Base-by-base conservation (phyloP, 495 filamentous ascomycete genomes). In the Lepidopterella palustris region DNA sequence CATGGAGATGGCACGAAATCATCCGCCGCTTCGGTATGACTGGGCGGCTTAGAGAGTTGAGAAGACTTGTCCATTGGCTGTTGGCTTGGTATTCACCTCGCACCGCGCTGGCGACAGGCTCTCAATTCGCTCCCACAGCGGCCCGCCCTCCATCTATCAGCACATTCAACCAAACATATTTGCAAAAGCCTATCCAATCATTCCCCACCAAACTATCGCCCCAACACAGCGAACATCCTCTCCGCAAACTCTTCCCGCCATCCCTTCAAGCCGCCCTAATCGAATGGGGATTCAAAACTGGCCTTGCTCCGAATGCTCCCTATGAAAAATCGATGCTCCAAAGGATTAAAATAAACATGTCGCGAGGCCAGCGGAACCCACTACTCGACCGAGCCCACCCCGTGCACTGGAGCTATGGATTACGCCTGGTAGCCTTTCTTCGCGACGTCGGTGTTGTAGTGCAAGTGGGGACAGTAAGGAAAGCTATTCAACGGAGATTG, bases 11-110 rank as follows among this genome's bases (percentile, higher is more conserved):
- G 80, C 63, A 57, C 25, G 78, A 81, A 57, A 70, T 81, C 23
- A 45, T 82, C 27, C 73, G 74, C 10, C 73, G 79, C 21, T 70
- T 77, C 29, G 80, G 80, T 9, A 79, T 77, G 76, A 51, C 67
- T 25, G 73, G 76, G 2, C 71, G 72, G 11, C 65, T 77, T 24
- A 57, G 68, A 2, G 78, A 78, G 23, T 68, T 80, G 2, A 51
- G 53, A 15, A 60, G 64, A n/a, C 59, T 66, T 35, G 29, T 66
- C 8, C 55, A 48, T 20, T 65, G 63, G 63, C 59, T 62, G n/a
- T 28, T 62, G 15, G 31, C 8, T 23, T 66, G 63, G 63, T 66
- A 66, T 35, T 60, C 63, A 5, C 54, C 55, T 10, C 51, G 60
- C 20, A 27, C 45, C n/a, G 45, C 27, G 13, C 58, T 58, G 15